Base-by-base conservation (phyloP, 2,329 filamentous ascomycete genomes). In the Pseudocercospora crystallina region DNA sequence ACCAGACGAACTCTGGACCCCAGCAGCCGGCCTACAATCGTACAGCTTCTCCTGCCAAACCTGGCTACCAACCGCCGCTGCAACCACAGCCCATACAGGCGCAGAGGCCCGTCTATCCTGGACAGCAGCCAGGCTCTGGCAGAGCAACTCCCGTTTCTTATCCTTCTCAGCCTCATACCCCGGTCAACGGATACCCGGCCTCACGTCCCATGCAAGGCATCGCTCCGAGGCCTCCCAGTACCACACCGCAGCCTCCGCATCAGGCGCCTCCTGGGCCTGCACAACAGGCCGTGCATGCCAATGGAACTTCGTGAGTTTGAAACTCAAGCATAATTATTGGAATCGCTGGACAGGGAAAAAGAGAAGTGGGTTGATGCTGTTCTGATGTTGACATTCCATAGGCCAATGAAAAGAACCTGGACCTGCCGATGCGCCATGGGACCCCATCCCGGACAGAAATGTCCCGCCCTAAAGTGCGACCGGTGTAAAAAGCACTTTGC, bases 91-190 rank as follows among this genome's bases (percentile, higher is more conserved):
- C 39, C 26, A 50, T 44, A 31, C 54, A 49, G 20, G 52, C 41
- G 11, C 56, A 51, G 32, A 49, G 58, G 42, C 53, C 54, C 7
- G 47, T 57, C 10, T 60, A 58, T 32, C 51, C 59, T 41, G 49
- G 47, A 8, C 57, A 57, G 41, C 61, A 64, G 36, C 49, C 64
- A 8, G 58, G 55, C 2, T 64, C 62, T 31, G 63, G 63, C 3
- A 49, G 64, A 42, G 62, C 49, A 4, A 67, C 64, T 8, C 64
- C 64, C 2, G 55, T 54, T n/a, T 55, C 52, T 35, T 62, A 59
- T 38, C 58, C 64, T 32, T 61, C 60, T 3, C 62, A 65, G 43
- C 60, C 63, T 7, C 60, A 61, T 13, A 64, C 62, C 12, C 59
- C 62, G n/a, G 59, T 65, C 45, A 65, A 65, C 40, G 62, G 62